A percentile compares a stretch with the other conserved stretches of the same genome.
Evolutionary conservation across 2,329 filamentous ascomycete genomes (phyloP).

Genomic region (Leptodontidium sp.): DNA sequence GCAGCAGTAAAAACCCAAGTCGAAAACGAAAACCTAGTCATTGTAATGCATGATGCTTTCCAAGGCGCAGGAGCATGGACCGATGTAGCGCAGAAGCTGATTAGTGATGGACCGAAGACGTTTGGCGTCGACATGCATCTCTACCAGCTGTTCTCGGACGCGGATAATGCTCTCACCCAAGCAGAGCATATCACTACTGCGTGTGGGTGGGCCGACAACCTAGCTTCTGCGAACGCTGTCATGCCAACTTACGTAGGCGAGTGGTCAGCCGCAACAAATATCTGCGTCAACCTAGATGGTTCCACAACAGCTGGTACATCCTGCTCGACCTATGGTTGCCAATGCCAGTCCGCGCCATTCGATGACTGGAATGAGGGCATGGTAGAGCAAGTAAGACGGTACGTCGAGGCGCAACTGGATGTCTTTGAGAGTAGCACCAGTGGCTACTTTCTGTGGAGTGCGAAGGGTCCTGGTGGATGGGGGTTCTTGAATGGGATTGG

Average conservation of each 20-base stretch:
- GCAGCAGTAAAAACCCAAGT: conserved; percentile 44
- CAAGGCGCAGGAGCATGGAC: conserved; percentile 47
- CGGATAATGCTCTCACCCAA: conserved; percentile 49
- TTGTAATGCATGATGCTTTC: conserved; percentile 53
- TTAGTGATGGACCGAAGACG: conserved; percentile 32
- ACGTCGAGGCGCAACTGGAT: conserved; percentile 52
- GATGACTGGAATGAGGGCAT: conserved; percentile 48
- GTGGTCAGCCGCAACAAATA: conserved; percentile 50
- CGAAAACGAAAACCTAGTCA: conserved; percentile 46
- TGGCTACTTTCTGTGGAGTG: conserved; percentile 54
- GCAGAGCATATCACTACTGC: conserved; percentile 51
- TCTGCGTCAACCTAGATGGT: conserved; percentile 51
- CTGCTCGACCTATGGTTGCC: conserved; percentile 48
- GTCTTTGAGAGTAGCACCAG: conserved; percentile 48
- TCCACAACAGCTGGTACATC: conserved; percentile 46
- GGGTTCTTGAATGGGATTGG: conserved; percentile 49
- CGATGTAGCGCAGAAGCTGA: conserved; percentile 37
- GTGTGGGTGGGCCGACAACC: conserved; percentile 48
- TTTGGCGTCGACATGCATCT: conserved; percentile 53
- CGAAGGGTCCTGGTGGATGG: conserved; percentile 50
- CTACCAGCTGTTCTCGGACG: conserved; percentile 50
- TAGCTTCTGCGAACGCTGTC: conserved; percentile 42
- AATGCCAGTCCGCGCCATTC: conserved; percentile 48
- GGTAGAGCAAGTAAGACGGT: conserved; percentile 48
- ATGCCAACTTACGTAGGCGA: conserved; percentile 53